These are phyloP conservation scores for Cutaneotrichosporon sp. DNA, from an alignment of 1,284 basidiomycete genomes.

Conservation along the genomic window DNA sequence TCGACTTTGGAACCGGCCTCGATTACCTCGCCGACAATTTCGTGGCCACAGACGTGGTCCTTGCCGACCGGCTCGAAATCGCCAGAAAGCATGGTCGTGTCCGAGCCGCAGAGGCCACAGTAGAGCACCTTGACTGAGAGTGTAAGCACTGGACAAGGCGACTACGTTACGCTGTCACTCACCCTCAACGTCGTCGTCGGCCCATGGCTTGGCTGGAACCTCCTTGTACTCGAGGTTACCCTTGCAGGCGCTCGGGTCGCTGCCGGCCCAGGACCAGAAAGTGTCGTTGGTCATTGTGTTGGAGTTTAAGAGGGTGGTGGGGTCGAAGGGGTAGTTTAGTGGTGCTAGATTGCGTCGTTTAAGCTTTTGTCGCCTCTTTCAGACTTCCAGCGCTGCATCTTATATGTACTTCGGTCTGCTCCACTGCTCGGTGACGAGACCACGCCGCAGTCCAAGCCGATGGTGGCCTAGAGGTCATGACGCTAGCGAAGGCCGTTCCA, in stretches of 20 bases:
- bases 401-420: too few relatives aligned
- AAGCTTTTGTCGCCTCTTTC: too few relatives aligned
- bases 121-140: conserved; percentile 13
- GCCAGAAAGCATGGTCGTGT: conserved; percentile 20
- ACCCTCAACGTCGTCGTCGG: conserved; percentile 47
- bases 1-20: conserved; percentile 24
- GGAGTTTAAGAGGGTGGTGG: too few relatives aligned
- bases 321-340: too few relatives aligned
- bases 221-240: conserved; percentile 44
- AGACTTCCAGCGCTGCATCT: too few relatives aligned
- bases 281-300: too few relatives aligned
- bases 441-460: too few relatives aligned
- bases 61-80: neutral
- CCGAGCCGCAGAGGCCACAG: conserved; percentile 21
- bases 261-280: conserved; percentile 38
- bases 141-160: too few relatives aligned
- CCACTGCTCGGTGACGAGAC: too few relatives aligned
- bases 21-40: conserved; percentile 31
- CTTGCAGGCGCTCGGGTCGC: conserved; percentile 36
- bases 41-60: conserved; percentile 23
- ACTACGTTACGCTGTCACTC: conserved; percentile 20
- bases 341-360: too few relatives aligned
- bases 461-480: too few relatives aligned
- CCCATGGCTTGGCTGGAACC: conserved; percentile 43
- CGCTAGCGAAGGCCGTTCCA: too few relatives aligned